A percentile compares a stretch with the other conserved stretches of the same genome.
Conservation (phyloP, 768 basidiomycete species). For the Amanita muscaria region DNA sequence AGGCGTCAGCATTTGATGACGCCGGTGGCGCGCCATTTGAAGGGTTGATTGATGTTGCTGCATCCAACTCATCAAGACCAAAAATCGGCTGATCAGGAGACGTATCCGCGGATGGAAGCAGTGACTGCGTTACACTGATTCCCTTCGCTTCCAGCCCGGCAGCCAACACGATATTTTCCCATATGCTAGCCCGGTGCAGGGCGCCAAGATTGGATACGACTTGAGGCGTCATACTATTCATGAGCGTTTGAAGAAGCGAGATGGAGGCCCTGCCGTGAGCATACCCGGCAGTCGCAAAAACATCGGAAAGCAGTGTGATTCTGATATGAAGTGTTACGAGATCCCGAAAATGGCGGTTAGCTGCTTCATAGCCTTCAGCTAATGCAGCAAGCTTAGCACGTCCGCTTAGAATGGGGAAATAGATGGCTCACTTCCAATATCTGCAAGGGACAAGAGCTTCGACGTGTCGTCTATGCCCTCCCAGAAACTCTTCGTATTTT, state of each 20-base stretch:
- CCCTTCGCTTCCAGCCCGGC: conserved; percentile 45
- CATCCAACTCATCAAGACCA: conserved; percentile 32
- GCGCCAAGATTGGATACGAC: conserved; percentile 67
- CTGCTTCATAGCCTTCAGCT: conserved; percentile 39
- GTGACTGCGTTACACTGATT: conserved; percentile 38
- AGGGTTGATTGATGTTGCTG: conserved; percentile 23
- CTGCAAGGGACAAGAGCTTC: conserved; percentile 57
- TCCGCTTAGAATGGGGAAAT: not conserved
- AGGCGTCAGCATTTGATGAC: conserved; percentile 9
- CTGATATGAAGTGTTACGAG: conserved; percentile 73
- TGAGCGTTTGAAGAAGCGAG: conserved; percentile 65
- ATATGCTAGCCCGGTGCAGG: conserved; percentile 73
- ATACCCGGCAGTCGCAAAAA: conserved; percentile 77
- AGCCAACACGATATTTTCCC: conserved; percentile 82
- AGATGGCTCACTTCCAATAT: conserved; percentile 33
- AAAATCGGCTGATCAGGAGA: conserved; percentile 36
- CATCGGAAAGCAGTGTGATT: conserved; percentile 76
- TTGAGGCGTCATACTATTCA: conserved; percentile 50
- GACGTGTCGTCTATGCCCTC: conserved; percentile 40
- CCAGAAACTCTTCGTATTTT: conserved; percentile 70
- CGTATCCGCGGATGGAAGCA: conserved; percentile 37
- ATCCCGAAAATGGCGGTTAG: conserved; percentile 60
- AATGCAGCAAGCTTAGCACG: conserved; percentile 9
- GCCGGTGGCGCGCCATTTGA: conserved; percentile 24
- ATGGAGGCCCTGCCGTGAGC: conserved; percentile 73